A percentile compares a stretch with the other conserved stretches of the same genome.
Conservation (phyloP, 768 basidiomycete genomes). For the Boletus edulis region DNA sequence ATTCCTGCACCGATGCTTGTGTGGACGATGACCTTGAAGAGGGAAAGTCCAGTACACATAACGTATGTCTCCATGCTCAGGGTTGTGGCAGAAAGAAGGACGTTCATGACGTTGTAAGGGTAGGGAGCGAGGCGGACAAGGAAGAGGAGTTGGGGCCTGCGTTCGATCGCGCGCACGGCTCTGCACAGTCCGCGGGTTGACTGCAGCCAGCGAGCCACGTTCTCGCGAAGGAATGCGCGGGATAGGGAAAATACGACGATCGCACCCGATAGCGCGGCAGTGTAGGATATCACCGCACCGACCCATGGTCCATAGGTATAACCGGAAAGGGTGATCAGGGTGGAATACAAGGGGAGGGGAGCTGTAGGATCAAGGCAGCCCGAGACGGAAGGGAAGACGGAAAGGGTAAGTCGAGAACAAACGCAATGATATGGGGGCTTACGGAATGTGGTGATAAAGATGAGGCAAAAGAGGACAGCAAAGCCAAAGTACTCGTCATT, state of each 20-base stretch:
- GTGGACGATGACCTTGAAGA: constrained; percentile 90
- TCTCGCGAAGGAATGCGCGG: constrained; percentile 66
- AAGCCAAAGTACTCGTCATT: constrained; percentile 72
- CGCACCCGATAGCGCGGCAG: constrained; percentile 82
- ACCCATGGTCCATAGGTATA: constrained; percentile 86
- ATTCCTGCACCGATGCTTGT: constrained; percentile 85
- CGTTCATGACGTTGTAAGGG: constrained; percentile 94
- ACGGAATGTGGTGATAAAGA: constrained; percentile 88
- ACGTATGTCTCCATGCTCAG: constrained; percentile 79
- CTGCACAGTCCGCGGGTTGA: constrained; percentile 71
- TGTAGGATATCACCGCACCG: constrained; percentile 85
- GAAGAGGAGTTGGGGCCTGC: constrained; percentile 83
- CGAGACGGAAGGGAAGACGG: constrained; percentile 2
- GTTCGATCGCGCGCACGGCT: constrained; percentile 84
- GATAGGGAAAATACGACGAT: constrained; percentile 81
- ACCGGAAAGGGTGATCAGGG: constrained; percentile 87
- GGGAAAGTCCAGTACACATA: constrained; percentile 74
- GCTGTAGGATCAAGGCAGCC: constrained; percentile 43
- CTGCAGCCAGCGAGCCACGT: constrained; percentile 70
- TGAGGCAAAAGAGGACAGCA: constrained; percentile 74
- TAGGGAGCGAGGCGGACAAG: constrained; percentile 91
- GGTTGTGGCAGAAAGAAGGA: constrained; percentile 81
- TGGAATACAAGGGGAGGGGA: constrained; percentile 89
- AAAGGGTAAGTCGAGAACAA: constrained; percentile 9
- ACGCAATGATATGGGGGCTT: constrained; percentile 33